Conservation (phyloP, 495 filamentous ascomycete species). For the Penicillium alfredii region DNA sequence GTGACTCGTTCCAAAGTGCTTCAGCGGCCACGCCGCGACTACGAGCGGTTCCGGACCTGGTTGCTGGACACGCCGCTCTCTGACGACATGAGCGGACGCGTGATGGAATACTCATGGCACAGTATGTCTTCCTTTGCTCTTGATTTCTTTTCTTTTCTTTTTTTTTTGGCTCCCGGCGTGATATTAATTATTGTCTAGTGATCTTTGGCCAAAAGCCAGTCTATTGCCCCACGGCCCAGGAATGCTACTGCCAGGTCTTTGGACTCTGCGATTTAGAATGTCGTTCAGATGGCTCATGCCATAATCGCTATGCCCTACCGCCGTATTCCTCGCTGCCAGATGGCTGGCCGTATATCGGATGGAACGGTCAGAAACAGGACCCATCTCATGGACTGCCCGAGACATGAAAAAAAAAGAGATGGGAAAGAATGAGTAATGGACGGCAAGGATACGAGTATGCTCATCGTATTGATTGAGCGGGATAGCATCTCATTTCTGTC, state of each 20-base stretch:
- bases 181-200: conserved; percentile 26
- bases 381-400: conserved; percentile 34
- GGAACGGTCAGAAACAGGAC: conserved; percentile 43
- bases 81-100: conserved; percentile 55
- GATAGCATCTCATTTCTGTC: too few species aligned
- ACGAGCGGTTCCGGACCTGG: conserved; percentile 55
- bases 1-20: conserved; percentile 52
- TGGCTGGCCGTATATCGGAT: conserved; percentile 49
- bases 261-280: conserved; percentile 52
- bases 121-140: conserved; percentile 26
- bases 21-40: conserved; percentile 45
- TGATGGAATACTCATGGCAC: conserved; percentile 74
- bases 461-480: too few species aligned
- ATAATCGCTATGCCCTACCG: conserved; percentile 43
- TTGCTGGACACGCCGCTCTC: conserved; percentile 48
- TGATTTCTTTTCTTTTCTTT: background rate
- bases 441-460: too few species aligned
- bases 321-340: conserved; percentile 41
- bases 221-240: conserved; percentile 49
- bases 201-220: conserved; percentile 48
- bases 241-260: conserved; percentile 62
- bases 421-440: too few species aligned
- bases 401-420: too few species aligned
- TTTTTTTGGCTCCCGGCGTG: too few species aligned
- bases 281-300: conserved; percentile 27